These are phyloP conservation scores for Fereydounia khargensis DNA, from an alignment of 1,284 basidiomycete genomes.

Conservation along the genomic window DNA sequence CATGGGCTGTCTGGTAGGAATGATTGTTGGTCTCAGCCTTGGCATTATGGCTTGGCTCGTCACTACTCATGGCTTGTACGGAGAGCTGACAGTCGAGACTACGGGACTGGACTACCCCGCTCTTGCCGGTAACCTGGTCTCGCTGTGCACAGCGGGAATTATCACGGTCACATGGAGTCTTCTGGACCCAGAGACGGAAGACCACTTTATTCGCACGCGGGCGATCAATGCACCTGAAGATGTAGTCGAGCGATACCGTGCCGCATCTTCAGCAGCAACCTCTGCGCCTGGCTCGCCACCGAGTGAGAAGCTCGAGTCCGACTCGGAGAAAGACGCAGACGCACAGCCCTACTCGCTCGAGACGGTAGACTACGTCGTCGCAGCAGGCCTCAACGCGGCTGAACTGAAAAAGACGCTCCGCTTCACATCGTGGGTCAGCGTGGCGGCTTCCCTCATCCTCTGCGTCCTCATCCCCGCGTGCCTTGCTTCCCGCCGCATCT, in stretches of 20 bases:
- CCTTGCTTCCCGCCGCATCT: slow-evolving; percentile 28
- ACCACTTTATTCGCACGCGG: slow-evolving; percentile 45
- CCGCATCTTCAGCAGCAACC: not conserved
- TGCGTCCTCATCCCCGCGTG: slow-evolving; percentile 48
- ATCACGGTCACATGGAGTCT: slow-evolving; percentile 64
- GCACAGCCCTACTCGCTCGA: slow-evolving; percentile 9
- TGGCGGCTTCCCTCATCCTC: slow-evolving; percentile 30
- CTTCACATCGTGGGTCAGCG: slow-evolving; percentile 27
- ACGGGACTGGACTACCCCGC: slow-evolving; percentile 66
- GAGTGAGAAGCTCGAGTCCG: slow-evolving; percentile 8
- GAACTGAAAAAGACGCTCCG: slow-evolving; percentile 22
- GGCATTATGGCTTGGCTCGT: slow-evolving; percentile 80
- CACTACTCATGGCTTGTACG: slow-evolving; percentile 71
- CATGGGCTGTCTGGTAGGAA: slow-evolving; percentile 63
- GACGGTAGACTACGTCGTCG: slow-evolving; percentile 22
- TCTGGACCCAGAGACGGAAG: slow-evolving; percentile 46
- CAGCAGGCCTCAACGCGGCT: slow-evolving; percentile 37
- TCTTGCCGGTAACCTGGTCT: slow-evolving; percentile 79
- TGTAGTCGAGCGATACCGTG: slow-evolving; percentile 10
- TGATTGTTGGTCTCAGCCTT: slow-evolving; percentile 69
- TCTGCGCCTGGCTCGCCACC: not conserved
- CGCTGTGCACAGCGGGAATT: slow-evolving; percentile 77
- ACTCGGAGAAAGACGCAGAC: slow-evolving; percentile 12
- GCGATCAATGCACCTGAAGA: slow-evolving; percentile 48
- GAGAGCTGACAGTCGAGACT: slow-evolving; percentile 69